A percentile compares a stretch with the other conserved stretches of the same genome.
phyloP scores from a whole-genome alignment of 345 rosid genomes.

The Gossypium sturtianum region DNA sequence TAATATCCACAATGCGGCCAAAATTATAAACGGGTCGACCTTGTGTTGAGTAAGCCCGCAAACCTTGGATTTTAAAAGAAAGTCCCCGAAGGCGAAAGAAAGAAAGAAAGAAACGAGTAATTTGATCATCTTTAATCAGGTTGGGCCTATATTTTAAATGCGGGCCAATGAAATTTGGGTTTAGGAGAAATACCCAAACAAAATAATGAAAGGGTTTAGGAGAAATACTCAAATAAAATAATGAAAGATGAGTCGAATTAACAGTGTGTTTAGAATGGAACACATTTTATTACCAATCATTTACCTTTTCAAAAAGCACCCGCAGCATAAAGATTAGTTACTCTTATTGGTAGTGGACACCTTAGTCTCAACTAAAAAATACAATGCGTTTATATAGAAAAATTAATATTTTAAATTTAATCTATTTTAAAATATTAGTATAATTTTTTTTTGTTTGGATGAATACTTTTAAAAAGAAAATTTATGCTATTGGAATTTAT shows the following conservation, averaged over 20 bases:
- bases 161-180: background rate
- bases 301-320: too few relatives aligned
- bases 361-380: too few relatives aligned
- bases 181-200: background rate
- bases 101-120: background rate
- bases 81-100: too few relatives aligned
- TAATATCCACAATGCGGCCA: background rate
- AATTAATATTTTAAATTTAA: too few relatives aligned
- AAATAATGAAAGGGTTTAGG: background rate
- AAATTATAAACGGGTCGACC: background rate
- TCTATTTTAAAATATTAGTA: too few relatives aligned
- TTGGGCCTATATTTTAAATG: background rate
- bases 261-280: too few relatives aligned
- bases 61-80: background rate
- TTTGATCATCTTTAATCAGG: background rate
- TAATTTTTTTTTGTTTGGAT: too few relatives aligned
- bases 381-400: rapidly evolving
- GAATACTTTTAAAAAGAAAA: too few relatives aligned
- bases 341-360: rapidly evolving
- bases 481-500: too few relatives aligned
- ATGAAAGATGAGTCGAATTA: too few relatives aligned
- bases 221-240: background rate
- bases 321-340: rapidly evolving
- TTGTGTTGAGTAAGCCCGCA: background rate
- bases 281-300: too few relatives aligned